Percentiles rank a stretch among this genome's conserved stretches.
phyloP scores from a whole-genome alignment of 2,329 filamentous ascomycete species.

The Alternaria longipes region DNA sequence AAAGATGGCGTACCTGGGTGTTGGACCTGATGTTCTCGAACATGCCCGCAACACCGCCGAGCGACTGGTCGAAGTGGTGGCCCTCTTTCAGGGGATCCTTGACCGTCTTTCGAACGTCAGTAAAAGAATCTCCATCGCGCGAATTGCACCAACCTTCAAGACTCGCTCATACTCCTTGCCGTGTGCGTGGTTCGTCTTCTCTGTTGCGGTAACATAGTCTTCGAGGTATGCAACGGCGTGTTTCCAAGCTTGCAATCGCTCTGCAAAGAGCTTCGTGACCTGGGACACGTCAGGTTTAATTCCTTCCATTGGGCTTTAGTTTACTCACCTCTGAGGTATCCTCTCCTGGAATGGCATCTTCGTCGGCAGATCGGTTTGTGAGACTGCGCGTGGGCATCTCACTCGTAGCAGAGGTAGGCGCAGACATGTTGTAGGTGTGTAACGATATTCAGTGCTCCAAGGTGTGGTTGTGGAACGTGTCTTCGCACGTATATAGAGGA shows the following conservation, averaged over 20 bases:
- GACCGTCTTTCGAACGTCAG: conserved; percentile 70
- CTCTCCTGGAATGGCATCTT: conserved; percentile 59
- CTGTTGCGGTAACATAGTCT: conserved; percentile 84
- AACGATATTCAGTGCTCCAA: neutral
- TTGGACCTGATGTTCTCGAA: conserved; percentile 95
- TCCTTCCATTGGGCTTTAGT: fast-evolving
- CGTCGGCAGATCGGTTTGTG: conserved; percentile 48
- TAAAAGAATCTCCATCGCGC: neutral
- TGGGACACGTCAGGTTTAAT: conserved; percentile 4
- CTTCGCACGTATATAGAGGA: neutral
- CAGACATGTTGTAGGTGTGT: conserved; percentile 36
- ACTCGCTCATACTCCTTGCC: conserved; percentile 96
- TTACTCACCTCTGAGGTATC: conserved; percentile 55
- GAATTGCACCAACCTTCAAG: conserved; percentile 70
- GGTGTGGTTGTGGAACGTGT: conserved; percentile 4
- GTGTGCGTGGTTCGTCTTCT: conserved; percentile 84
- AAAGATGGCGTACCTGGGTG: conserved; percentile 68
- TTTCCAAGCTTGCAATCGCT: conserved; percentile 94
- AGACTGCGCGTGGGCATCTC: conserved; percentile 42
- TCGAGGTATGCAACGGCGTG: conserved; percentile 91
- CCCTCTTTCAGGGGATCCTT: conserved; percentile 86
- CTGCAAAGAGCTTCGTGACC: conserved; percentile 72
- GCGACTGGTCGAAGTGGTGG: conserved; percentile 88
- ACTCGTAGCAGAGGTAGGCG: conserved; percentile 45
- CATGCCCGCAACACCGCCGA: conserved; percentile 87